These are phyloP conservation scores for Erythrobasidium yunnanense DNA, from an alignment of 768 basidiomycete genomes.

Conservation along the genomic window DNA sequence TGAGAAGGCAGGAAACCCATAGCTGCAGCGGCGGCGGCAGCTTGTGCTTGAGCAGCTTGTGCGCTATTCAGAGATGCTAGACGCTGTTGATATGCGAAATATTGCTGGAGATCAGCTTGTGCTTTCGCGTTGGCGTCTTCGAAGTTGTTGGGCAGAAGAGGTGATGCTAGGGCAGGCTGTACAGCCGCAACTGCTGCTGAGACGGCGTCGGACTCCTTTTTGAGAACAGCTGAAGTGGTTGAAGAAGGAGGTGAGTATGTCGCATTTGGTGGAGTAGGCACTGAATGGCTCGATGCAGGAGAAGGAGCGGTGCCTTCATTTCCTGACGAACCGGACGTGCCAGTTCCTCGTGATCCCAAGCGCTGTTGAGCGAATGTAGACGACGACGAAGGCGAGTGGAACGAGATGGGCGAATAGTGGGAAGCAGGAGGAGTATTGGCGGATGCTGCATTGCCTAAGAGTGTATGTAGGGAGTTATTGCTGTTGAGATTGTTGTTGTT, in stretches of 20 bases:
- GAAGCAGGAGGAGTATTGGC: too few relatives aligned
- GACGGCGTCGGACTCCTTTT: not conserved
- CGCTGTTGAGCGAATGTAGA: too few relatives aligned
- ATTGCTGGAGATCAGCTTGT: slow-evolving; percentile 13
- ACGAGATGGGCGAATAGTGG: too few relatives aligned
- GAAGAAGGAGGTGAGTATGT: slow-evolving; percentile 7
- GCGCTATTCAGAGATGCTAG: not conserved
- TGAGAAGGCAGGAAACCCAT: not conserved
- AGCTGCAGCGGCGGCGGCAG: not conserved
- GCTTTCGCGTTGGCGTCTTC: slow-evolving; percentile 6
- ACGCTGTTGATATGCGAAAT: slow-evolving; percentile 14
- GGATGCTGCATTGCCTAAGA: too few relatives aligned
- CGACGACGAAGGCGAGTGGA: too few relatives aligned
- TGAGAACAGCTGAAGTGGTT: not conserved
- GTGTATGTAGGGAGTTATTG: too few relatives aligned
- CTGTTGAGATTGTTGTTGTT: too few relatives aligned
- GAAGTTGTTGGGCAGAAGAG: not conserved
- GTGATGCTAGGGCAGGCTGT: not conserved
- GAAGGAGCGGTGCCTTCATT: not conserved
- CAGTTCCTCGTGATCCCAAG: not conserved
- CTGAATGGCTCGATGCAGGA: slow-evolving; percentile 6
- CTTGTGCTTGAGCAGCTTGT: not conserved
- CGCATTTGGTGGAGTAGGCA: slow-evolving; percentile 10
- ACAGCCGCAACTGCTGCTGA: not conserved
- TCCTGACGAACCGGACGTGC: not conserved